Evolutionary conservation across 2,329 filamentous ascomycete species (phyloP).

Genomic region (Beauveria caledonica): DNA sequence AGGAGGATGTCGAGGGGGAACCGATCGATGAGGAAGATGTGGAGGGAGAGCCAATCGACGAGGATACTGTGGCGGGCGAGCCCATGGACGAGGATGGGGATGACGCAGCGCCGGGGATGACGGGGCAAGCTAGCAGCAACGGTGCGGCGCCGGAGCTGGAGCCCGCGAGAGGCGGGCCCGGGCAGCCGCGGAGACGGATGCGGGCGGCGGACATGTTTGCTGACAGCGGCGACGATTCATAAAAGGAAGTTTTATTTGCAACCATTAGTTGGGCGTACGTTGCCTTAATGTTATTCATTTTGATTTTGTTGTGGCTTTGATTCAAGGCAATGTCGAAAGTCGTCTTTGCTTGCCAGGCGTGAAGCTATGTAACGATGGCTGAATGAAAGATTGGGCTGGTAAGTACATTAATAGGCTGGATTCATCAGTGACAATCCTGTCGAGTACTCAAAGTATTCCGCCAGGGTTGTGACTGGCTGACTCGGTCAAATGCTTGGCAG

Average conservation of each 20-base stretch:
- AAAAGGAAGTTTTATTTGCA: background rate
- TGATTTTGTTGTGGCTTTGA: background rate
- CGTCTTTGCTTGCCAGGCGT: background rate
- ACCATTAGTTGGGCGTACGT: background rate
- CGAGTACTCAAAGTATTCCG: background rate
- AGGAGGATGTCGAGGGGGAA: conserved; percentile 33
- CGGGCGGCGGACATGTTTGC: conserved; percentile 84
- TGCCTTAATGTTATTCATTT: background rate
- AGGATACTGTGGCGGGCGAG: conserved; percentile 34
- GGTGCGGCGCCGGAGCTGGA: conserved; percentile 18
- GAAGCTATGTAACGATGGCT: background rate
- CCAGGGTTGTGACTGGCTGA: background rate
- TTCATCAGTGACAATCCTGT: background rate
- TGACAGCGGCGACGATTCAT: conserved; percentile 51
- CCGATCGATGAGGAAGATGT: conserved; percentile 35
- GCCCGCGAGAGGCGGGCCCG: conserved; percentile 13
- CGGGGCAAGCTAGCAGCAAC: conserved; percentile 18
- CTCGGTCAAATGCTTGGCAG: background rate
- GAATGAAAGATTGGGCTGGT: background rate
- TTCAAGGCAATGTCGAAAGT: background rate
- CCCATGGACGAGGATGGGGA: conserved; percentile 30
- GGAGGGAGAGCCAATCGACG: conserved; percentile 36
- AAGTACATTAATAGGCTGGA: no score
- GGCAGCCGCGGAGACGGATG: conserved; percentile 51
- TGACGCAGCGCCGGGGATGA: conserved; percentile 22